phyloP scores from a whole-genome alignment of 2,329 filamentous ascomycete species.

The Pseudocercospora macadamiae region DNA sequence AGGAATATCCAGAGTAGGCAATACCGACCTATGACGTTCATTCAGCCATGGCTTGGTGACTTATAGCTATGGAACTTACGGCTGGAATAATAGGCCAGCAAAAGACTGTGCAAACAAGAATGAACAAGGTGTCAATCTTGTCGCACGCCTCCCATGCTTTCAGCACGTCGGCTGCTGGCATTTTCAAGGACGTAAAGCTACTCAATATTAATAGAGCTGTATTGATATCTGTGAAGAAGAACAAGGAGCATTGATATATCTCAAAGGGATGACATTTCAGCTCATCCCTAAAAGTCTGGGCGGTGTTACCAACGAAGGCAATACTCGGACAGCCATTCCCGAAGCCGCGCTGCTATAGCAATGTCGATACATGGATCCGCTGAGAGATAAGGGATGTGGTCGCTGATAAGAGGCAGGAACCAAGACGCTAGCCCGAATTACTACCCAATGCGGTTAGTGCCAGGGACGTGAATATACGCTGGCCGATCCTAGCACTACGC shows the following conservation, averaged over 20 bases:
- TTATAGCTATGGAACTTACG: neutral
- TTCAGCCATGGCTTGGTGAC: neutral
- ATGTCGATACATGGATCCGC: neutral
- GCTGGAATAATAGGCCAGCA: slow-evolving; percentile 58
- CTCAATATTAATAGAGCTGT: neutral
- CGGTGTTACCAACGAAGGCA: neutral
- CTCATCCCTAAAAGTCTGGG: neutral
- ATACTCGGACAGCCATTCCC: too few species aligned
- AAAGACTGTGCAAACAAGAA: slow-evolving; percentile 55
- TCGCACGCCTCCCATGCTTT: slow-evolving; percentile 48
- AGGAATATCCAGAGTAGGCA: slow-evolving; percentile 55
- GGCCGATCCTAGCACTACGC: too few species aligned
- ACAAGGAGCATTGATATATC: neutral
- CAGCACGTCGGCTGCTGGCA: slow-evolving; percentile 1
- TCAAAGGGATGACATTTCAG: neutral
- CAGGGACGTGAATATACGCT: neutral
- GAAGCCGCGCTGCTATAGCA: neutral
- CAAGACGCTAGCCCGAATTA: slow-evolving; percentile 1
- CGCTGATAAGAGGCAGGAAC: neutral
- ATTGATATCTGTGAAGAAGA: neutral
- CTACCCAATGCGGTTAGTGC: neutral
- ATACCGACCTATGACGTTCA: slow-evolving; percentile 44
- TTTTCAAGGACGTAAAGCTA: neutral
- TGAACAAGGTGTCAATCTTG: slow-evolving; percentile 56
- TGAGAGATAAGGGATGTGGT: neutral